Percentiles rank a stretch among this genome's conserved stretches.
Evolutionary conservation across 2,329 filamentous ascomycete genomes (phyloP).

Genomic region (Davidsoniella eucalypti): DNA sequence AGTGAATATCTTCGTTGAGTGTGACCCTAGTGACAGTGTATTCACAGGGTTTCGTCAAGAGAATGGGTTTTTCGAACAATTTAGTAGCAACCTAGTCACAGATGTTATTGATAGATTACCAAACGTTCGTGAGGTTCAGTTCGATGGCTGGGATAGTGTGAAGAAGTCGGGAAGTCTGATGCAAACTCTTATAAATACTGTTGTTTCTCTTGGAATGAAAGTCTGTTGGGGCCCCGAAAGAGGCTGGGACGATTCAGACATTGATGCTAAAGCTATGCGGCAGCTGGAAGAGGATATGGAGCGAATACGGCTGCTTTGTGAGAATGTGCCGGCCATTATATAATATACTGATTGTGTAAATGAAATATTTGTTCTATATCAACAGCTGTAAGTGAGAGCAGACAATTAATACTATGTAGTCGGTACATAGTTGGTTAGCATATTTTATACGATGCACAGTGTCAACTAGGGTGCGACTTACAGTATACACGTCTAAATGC

Average conservation of each 20-base stretch:
- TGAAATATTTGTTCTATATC: too few relatives aligned
- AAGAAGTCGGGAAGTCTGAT: constrained; percentile 50
- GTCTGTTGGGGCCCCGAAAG: constrained; percentile 53
- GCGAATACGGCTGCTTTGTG: too few relatives aligned
- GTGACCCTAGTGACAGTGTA: constrained; percentile 49
- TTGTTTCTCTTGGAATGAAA: constrained; percentile 29
- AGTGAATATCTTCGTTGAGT: constrained; percentile 53
- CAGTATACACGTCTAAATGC: not conserved
- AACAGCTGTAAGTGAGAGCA: too few relatives aligned
- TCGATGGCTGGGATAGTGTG: constrained; percentile 53
- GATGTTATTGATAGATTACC: constrained; percentile 41
- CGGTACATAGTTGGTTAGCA: not conserved
- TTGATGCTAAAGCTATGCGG: constrained; percentile 15
- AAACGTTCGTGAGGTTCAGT: constrained; percentile 40
- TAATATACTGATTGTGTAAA: too few relatives aligned
- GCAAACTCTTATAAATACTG: constrained; percentile 37
- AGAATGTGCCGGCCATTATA: too few relatives aligned
- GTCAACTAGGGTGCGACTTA: not conserved
- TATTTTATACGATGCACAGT: too few relatives aligned
- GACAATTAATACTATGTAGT: not conserved
- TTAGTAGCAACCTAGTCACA: constrained; percentile 40
- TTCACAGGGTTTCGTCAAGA: constrained; percentile 52
- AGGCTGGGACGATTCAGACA: constrained; percentile 44
- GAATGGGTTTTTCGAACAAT: constrained; percentile 54
- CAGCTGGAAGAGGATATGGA: not conserved